Percentiles rank a stretch among this genome's conserved stretches.
phyloP scores from a whole-genome alignment of 2,329 filamentous ascomycete genomes.

The Macrophomina pseudophaseolina region DNA sequence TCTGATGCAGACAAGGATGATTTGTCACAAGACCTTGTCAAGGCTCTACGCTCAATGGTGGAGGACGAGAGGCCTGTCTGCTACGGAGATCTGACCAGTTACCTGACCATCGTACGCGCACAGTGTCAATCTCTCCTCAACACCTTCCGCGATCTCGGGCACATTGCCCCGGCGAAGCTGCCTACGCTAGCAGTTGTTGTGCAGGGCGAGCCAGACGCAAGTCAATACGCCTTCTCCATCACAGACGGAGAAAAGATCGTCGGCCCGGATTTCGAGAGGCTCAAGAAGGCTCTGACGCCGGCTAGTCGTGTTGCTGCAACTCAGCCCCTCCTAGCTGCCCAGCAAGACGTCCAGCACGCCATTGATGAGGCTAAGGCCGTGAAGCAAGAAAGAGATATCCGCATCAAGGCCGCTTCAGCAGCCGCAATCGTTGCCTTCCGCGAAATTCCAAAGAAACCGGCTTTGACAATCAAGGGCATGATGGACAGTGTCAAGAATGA shows the following conservation, averaged over 20 bases:
- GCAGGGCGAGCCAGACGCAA: constrained; percentile 89
- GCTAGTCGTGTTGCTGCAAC: constrained; percentile 84
- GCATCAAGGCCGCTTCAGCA: constrained; percentile 84
- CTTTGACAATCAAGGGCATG: constrained; percentile 89
- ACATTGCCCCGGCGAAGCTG: constrained; percentile 59
- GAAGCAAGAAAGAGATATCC: constrained; percentile 82
- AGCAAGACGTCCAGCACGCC: constrained; percentile 69
- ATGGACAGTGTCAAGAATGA: constrained; percentile 99
- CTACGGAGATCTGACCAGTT: constrained; percentile 90
- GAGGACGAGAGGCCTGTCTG: constrained; percentile 80
- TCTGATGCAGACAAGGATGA: constrained; percentile 49
- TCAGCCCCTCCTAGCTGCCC: constrained; percentile 78
- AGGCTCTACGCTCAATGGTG: constrained; percentile 73
- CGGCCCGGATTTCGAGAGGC: constrained; percentile 79
- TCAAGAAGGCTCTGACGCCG: constrained; percentile 88
- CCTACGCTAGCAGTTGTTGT: constrained; percentile 87
- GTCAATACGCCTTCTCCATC: constrained; percentile 90
- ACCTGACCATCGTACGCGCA: constrained; percentile 84
- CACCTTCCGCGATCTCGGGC: constrained; percentile 75
- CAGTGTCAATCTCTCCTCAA: constrained; percentile 91
- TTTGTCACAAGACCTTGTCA: constrained; percentile 64
- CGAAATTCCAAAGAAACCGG: constrained; percentile 89
- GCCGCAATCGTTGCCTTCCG: constrained; percentile 88
- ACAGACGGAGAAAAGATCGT: constrained; percentile 87
- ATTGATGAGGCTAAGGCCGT: constrained; percentile 80